These are phyloP conservation scores for Camellia lanceoleosa DNA, from an alignment of 148 eudicot species.

Conservation along the genomic window DNA sequence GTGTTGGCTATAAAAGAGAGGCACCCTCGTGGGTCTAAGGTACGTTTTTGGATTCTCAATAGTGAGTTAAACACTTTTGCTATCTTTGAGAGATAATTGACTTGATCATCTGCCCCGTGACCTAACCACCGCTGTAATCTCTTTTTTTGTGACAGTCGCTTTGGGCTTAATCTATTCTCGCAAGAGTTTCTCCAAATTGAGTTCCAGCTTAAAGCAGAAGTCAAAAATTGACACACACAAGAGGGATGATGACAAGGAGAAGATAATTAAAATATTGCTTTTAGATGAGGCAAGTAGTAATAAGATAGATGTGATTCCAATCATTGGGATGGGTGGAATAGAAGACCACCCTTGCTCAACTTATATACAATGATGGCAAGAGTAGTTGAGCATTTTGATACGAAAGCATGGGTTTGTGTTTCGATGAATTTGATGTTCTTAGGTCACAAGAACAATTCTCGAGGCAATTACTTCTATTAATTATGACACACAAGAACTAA, in stretches of 20 bases:
- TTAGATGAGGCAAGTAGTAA: background rate
- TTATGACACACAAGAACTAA: background rate
- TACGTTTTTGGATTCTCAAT: no score
- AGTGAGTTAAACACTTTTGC: no score
- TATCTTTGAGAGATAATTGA: no score
- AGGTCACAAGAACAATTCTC: background rate
- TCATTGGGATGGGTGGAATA: constrained; percentile 23
- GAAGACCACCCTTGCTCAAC: constrained; percentile 26
- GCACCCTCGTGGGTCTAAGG: no score
- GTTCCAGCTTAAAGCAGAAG: no score
- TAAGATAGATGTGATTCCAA: background rate
- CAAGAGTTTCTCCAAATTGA: no score
- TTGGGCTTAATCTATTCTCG: no score
- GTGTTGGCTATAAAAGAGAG: no score
- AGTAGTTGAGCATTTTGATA: background rate
- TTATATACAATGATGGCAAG: constrained; percentile 7
- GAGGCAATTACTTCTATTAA: background rate
- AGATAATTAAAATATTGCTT: background rate
- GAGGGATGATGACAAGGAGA: constrained; percentile 5
- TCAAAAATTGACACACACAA: no score
- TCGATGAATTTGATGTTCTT: constrained; percentile 4
- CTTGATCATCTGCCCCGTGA: no score
- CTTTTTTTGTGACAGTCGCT: no score
- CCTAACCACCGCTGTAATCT: no score
- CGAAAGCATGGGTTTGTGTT: constrained; percentile 20